Conservation (phyloP, 1,284 basidiomycete genomes). For the Cystobasidium slooffiae region DNA sequence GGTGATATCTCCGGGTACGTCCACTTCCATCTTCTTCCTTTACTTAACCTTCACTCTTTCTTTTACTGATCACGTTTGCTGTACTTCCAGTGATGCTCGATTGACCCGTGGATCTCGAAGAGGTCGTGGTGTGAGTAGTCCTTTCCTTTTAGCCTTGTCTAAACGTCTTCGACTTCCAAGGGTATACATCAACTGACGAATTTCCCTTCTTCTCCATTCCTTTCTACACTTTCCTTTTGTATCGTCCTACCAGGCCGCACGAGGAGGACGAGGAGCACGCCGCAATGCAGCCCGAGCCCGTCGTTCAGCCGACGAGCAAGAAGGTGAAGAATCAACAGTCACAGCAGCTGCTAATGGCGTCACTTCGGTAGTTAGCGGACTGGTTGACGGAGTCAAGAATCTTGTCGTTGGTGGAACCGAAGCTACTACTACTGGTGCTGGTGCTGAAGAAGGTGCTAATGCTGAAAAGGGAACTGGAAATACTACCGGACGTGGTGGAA, state of each 20-base stretch:
- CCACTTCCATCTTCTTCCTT: neutral
- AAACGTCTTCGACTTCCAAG: too few species aligned
- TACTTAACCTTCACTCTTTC: constrained; percentile 8
- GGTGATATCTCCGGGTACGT: constrained; percentile 26
- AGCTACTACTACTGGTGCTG: constrained; percentile 9
- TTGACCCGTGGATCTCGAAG: constrained; percentile 7
- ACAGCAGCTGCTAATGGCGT: constrained; percentile 7
- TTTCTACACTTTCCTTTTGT: too few species aligned
- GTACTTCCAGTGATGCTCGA: constrained; percentile 11
- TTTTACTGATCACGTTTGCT: constrained; percentile 2
- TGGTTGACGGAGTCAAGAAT: constrained; percentile 28
- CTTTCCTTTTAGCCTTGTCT: too few species aligned
- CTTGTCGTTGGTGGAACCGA: constrained; percentile 16
- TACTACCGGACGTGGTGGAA: constrained; percentile 21
- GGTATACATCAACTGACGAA: too few species aligned
- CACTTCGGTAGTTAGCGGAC: constrained; percentile 5
- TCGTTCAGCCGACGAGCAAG: constrained; percentile 38
- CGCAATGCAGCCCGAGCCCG: constrained; percentile 27
- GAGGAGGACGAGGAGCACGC: constrained; percentile 21
- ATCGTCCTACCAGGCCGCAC: too few species aligned
- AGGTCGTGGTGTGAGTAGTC: constrained; percentile 28
- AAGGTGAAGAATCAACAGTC: constrained; percentile 4
- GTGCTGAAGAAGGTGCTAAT: constrained; percentile 14
- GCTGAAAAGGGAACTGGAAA: neutral
- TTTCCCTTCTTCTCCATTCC: too few species aligned